Conservation (phyloP, 306 rosid species). For the Pachyrhizus erosus region DNA sequence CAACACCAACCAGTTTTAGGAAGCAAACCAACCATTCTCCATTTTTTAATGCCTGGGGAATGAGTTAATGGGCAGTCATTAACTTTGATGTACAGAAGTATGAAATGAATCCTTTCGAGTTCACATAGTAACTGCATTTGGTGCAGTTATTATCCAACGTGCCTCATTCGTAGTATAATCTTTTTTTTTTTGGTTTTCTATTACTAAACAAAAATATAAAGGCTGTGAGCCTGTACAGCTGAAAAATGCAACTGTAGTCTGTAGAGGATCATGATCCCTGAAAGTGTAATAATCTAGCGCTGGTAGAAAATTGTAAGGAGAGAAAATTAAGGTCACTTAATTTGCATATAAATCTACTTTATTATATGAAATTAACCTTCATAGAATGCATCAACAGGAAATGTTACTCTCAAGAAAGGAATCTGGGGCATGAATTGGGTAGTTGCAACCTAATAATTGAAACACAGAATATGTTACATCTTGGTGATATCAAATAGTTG, state of each 20-base stretch:
- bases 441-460: not conserved
- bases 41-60: not conserved
- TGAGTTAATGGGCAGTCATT: not conserved
- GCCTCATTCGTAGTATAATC: not conserved
- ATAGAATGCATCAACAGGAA: not conserved
- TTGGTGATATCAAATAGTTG: slow-evolving; percentile 6
- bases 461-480: slow-evolving; percentile 17
- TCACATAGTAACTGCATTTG: not conserved
- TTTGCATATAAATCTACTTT: not conserved
- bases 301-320: not conserved
- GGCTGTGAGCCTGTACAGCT: not conserved
- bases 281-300: slow-evolving; percentile 3
- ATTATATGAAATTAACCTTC: not conserved
- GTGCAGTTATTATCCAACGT: not conserved
- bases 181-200: not conserved
- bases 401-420: slow-evolving; percentile 2
- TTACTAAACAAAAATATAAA: not conserved
- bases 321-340: slow-evolving; percentile 6
- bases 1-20: slow-evolving; percentile 1
- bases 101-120: not conserved
- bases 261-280: not conserved
- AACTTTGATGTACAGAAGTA: not conserved
- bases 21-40: slow-evolving; percentile 27
- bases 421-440: not conserved
- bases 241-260: not conserved